A percentile compares a stretch with the other conserved stretches of the same genome.
phyloP scores from a whole-genome alignment of 2,329 filamentous ascomycete species.

The Botrytis medusae region DNA sequence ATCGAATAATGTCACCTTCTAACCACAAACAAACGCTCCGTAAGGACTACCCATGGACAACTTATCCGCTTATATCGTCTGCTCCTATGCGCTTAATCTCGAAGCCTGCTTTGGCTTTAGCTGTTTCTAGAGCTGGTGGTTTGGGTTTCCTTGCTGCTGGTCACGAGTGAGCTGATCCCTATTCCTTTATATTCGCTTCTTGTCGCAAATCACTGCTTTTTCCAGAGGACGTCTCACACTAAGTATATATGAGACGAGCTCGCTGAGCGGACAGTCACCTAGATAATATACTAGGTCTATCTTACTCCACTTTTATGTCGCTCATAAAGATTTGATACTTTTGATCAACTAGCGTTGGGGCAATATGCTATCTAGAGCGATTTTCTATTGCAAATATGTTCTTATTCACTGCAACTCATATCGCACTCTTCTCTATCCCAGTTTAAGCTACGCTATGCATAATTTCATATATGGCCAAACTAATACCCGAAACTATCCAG shows the following conservation, averaged over 20 bases:
- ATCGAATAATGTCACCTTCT: constrained; percentile 14
- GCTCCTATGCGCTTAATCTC: constrained; percentile 71
- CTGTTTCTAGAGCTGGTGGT: constrained; percentile 56
- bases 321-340: neutral
- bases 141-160: constrained; percentile 49
- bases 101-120: constrained; percentile 54
- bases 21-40: constrained; percentile 20
- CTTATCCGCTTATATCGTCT: constrained; percentile 49
- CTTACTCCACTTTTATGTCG: neutral
- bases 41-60: constrained; percentile 24
- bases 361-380: neutral
- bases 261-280: neutral
- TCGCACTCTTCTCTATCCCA: constrained; percentile 32
- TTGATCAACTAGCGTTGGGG: neutral
- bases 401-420: constrained; percentile 25
- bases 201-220: constrained; percentile 4
- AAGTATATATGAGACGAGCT: neutral
- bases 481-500: neutral
- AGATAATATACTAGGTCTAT: neutral
- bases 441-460: neutral
- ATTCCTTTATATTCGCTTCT: neutral
- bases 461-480: neutral
- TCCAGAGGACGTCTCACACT: neutral
- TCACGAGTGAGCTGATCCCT: constrained; percentile 32
- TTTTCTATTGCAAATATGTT: constrained; percentile 1